Evolutionary conservation across 2,329 filamentous ascomycete genomes (phyloP), one percentile per base, ranked within the genome.

Genomic region (Ambrosiella xylebori): DNA sequence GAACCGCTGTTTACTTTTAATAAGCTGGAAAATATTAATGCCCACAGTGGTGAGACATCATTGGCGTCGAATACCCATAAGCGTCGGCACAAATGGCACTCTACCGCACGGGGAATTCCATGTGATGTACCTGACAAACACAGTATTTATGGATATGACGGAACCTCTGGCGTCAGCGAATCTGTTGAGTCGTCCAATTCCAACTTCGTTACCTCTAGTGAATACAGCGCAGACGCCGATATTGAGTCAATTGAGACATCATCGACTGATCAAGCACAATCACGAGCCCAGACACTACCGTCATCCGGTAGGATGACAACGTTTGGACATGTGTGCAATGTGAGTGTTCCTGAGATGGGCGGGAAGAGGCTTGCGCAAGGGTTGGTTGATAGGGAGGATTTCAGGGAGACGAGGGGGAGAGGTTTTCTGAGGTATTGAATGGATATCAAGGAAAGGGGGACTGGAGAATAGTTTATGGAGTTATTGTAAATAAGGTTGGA

Each of bases 1-100:
- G 59, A 60, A 41, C 59, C 59, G 9, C 44, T 39, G 15, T 54
- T 37, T 19, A 56, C 47, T 7, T 59, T 53, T 49, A 49, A 59
- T n/a, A 47, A 56, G 17, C 50, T 59, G 47, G 36, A n/a, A 9
- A 45, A 56, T 19, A 12, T 45, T 36, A 27, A 39, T 39, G 54
- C 47, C 7, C 12, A 39, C 38, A 51, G 6, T 37, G 38, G 49
- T 15, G 35, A 38, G 37, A 40, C 9, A 9, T 39, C 13, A 11
- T 35, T 47, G 8, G 37, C n/a, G 27, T 27, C 27, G 3, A 27
- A 27, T 27, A 27, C 27, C 2, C 27, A 27, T 27, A 51, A 13
- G 44, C n/a, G n/a, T 8, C n/a, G n/a, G n/a, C 13, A 13, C 7
- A 47, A 15, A 47, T 13, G 49, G 17, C 49, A 39, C 15, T 51